Evolutionary conservation across 306 rosid genomes (phyloP).

Genomic region (Vicia faba): DNA sequence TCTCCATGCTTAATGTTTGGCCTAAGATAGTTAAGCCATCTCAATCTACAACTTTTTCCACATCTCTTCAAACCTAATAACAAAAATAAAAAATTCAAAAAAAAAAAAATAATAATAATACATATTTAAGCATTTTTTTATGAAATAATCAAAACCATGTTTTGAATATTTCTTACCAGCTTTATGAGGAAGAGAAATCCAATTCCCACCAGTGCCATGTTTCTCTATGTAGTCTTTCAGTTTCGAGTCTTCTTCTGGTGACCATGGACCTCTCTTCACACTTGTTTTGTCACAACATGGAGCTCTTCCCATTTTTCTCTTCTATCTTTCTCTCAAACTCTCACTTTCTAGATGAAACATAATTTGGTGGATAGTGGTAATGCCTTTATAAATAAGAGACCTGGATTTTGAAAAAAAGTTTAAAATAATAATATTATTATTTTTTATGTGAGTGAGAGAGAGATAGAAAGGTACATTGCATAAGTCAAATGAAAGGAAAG

Average conservation of each 20-base stretch:
- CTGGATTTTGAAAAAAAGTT: slow-evolving; percentile 34
- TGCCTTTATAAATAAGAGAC: slow-evolving; percentile 44
- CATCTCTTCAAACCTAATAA: slow-evolving; percentile 81
- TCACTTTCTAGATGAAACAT: slow-evolving; percentile 46
- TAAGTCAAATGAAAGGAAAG: slow-evolving; percentile 61
- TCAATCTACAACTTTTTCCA: slow-evolving; percentile 96
- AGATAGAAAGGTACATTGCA: slow-evolving; percentile 19
- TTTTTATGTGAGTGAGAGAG: slow-evolving; percentile 6
- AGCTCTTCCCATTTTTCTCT: slow-evolving; percentile 84
- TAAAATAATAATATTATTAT: slow-evolving; percentile 20
- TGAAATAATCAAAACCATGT: too few relatives aligned
- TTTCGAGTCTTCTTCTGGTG: slow-evolving; percentile 90
- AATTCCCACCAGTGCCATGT: slow-evolving; percentile 93
- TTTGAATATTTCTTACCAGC: slow-evolving; percentile 58
- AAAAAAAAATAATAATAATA: neutral
- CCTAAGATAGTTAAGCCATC: slow-evolving; percentile 98
- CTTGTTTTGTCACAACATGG: slow-evolving; percentile 98
- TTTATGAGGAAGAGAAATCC: slow-evolving; percentile 98
- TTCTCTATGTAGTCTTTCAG: slow-evolving; percentile 79
- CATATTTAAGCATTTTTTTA: slow-evolving; percentile 1
- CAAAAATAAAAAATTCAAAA: too few relatives aligned
- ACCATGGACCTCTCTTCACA: slow-evolving; percentile 99
- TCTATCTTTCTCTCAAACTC: slow-evolving; percentile 38
- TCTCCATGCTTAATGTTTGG: slow-evolving; percentile 98
- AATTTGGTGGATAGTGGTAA: slow-evolving; percentile 40